Conservation (phyloP, 179 eudicot genomes). For the Patellifolia procumbens region DNA sequence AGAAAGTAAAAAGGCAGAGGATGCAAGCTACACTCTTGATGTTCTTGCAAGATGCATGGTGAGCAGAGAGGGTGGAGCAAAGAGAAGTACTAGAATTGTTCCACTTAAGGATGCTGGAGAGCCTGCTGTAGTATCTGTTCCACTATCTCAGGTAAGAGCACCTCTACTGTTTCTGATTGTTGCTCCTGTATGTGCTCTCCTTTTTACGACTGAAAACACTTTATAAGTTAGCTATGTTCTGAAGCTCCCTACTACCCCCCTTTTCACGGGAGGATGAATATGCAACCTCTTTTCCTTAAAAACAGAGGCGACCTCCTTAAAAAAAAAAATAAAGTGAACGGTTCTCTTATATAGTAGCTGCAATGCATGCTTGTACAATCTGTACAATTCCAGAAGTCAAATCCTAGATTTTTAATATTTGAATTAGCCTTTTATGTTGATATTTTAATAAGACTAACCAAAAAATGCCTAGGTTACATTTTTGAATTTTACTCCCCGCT, state of each 20-base stretch:
- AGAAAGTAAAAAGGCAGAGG: conserved; percentile 69
- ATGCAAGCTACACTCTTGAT: conserved; percentile 78
- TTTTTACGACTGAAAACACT: not conserved
- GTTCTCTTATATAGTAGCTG: not conserved
- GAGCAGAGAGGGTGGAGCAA: conserved; percentile 56
- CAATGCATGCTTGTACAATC: not conserved
- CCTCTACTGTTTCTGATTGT: conserved; percentile 10
- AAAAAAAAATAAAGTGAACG: not conserved
- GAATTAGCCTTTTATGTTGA: too few relatives aligned
- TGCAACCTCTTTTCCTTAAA: not conserved
- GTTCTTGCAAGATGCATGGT: conserved; percentile 83
- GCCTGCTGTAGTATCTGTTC: conserved; percentile 76
- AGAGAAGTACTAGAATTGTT: conserved; percentile 60
- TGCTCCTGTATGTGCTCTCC: not conserved
- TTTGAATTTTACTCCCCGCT: too few relatives aligned
- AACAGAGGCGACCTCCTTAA: too few relatives aligned
- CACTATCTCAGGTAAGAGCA: conserved; percentile 73
- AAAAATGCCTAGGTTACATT: too few relatives aligned
- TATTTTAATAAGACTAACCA: too few relatives aligned
- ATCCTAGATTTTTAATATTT: not conserved
- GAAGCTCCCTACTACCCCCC: not conserved
- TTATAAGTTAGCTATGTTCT: not conserved
- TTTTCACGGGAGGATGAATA: conserved; percentile 4
- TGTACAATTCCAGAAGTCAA: not conserved
- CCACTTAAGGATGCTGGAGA: conserved; percentile 81